Evolutionary conservation across 371 early-diverging fungal species (phyloP).

Genomic region (Mortierella sp.): DNA sequence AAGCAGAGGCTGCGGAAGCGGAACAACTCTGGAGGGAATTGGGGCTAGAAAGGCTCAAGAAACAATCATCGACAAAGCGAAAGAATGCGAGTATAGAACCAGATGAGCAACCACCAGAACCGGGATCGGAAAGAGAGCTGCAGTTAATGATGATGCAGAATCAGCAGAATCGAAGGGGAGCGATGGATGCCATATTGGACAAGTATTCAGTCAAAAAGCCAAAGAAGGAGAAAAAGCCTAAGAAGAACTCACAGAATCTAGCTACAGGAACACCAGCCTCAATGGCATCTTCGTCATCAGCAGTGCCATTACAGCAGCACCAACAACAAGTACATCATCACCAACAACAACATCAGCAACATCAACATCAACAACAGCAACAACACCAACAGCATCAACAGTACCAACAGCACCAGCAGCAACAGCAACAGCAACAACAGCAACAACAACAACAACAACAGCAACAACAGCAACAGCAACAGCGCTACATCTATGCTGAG

Average conservation of each 20-base stretch:
- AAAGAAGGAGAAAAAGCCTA: conserved; percentile 33
- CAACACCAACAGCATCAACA: conserved; percentile 43
- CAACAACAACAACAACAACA: conserved; percentile 22
- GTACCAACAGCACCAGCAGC: conserved; percentile 10
- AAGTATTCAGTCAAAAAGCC: conserved; percentile 55
- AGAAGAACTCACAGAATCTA: conserved; percentile 59
- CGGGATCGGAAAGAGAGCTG: conserved; percentile 42
- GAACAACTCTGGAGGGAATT: conserved; percentile 64
- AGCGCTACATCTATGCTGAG: conserved; percentile 41
- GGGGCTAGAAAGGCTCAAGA: conserved; percentile 58
- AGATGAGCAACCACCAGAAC: conserved; percentile 45
- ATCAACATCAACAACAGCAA: conserved; percentile 27
- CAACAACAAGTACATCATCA: not conserved
- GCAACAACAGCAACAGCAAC: conserved; percentile 42
- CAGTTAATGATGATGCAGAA: conserved; percentile 55
- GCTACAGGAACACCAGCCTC: not conserved
- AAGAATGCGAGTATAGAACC: conserved; percentile 34
- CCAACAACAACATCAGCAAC: conserved; percentile 4
- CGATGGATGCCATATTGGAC: conserved; percentile 64
- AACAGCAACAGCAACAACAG: conserved; percentile 9
- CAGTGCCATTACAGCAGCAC: conserved; percentile 1
- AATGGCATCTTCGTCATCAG: not conserved
- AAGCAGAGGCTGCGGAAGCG: conserved; percentile 67
- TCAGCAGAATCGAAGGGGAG: conserved; percentile 33
- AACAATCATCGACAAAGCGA: conserved; percentile 49